Base-by-base conservation (phyloP, 768 basidiomycete genomes). In the Boletus patriciae region DNA sequence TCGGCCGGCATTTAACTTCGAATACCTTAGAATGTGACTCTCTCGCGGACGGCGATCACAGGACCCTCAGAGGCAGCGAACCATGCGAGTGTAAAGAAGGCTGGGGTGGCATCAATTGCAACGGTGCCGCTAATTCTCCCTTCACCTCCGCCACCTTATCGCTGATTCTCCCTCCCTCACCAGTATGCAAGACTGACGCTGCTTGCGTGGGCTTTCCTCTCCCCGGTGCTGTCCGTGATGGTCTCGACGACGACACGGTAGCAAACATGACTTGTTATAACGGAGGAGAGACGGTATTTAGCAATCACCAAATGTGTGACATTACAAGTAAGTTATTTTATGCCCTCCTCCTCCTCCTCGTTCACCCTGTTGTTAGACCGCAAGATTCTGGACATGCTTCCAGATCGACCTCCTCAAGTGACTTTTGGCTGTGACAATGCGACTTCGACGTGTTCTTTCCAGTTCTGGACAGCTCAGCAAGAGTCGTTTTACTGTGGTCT, bases 401-500 rank as follows among this genome's bases (percentile, higher is more conserved):
- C 92, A 0, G 88, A 82, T 49, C 83, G 94, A 10, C 89, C 92
- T 19, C 95, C 96, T 0, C 95, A 98, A 71, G 95, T 98, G 3
- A 98, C 97, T 1, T 99, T 99, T 72, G 88, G 89, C 61, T 99
- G 97, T 75, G 85, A 91, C 55, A 81, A 76, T 19, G 57, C 68
- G 2, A 76, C 79, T 13, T 74, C 76, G 5, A 83, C 83, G 1
- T 99, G 97, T 69, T 84, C 85, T 23, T 99, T 99, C 80, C 95
- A 99, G 73, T 99, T 99, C 76, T 99, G 97, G 97, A 92, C 94
- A 10, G 94, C 89, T 7, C 80, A 90, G 64, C 82, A 93, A 54
- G 96, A 99, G 70, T 95, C 93, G 0, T 98, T 99, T 73, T 98
- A 97, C 74, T 99, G 97, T 73, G 83, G 84, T 11, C 80, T 99